Base-by-base conservation (phyloP, 257 asterid genomes). In the Penstemon barbatus region DNA sequence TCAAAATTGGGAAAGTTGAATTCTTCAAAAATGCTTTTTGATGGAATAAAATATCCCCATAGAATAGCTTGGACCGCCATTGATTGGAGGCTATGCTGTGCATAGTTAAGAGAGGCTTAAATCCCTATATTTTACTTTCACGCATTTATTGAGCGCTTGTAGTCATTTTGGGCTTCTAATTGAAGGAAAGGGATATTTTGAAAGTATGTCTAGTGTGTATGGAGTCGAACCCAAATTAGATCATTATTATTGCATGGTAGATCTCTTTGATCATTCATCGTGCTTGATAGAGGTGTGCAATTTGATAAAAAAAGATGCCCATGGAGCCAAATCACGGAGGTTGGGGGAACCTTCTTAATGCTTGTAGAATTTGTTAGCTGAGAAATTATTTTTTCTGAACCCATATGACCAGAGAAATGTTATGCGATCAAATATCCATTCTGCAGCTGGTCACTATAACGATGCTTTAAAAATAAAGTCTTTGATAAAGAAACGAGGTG, bases 91-190 rank as follows among this genome's bases (percentile, higher is more conserved):
- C 5, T 42, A 63, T 46, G 68, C 68, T 15, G 6, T 63, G 25
- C 68, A 63, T 46, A 56, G 68, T 18, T 44, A 42, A 44, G 25
- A 63, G 12, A 46, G 68, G 43, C 46, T 3, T 45, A 33, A 8
- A 63, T 42, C 68, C 68, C 9, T 56, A 63, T 63, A 63, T 63
- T 54, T 63, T 9, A 46, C 43, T 4, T 63, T 63, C 45, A 48
- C 41, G 11, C 68, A 63, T 63, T 63, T 63, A 15, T 46, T 63
- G 9, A 63, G 43, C 46, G 68, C 68, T 25, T 63, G 68, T n/a
- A 63, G 68, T 63, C 57, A 63, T 46, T 63, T 56, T 1, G 68
- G 68, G 25, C 68, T 44, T 63, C 11, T 45, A 4, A 45, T 19
- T 4, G 68, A 63, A 42, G 57, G 68, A 15, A 45, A 46, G 44